These are phyloP conservation scores for Stentor roeselii DNA, from an alignment of 73 alveolate species.

Conservation along the genomic window DNA sequence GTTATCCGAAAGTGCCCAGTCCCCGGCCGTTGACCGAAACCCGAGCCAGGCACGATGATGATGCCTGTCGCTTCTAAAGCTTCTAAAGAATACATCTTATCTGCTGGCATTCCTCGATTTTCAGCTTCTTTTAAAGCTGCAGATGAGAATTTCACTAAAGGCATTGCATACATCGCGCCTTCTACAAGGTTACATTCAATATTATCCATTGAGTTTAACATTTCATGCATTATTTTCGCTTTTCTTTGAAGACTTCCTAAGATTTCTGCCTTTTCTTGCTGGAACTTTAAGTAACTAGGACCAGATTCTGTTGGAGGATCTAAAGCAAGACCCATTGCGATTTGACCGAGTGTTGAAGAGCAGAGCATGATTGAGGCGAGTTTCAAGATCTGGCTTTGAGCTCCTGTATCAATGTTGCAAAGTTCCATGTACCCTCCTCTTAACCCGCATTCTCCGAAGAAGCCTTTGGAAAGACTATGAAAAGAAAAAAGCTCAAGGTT, in stretches of 20 bases:
- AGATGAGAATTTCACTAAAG: slow-evolving; percentile 53
- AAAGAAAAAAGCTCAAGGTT: slow-evolving; percentile 62
- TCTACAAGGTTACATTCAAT: slow-evolving; percentile 59
- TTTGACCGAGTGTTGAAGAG: slow-evolving; percentile 79
- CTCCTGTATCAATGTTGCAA: slow-evolving; percentile 54
- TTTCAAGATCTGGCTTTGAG: slow-evolving; percentile 60
- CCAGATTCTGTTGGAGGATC: slow-evolving; percentile 70
- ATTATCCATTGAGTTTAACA: slow-evolving; percentile 51
- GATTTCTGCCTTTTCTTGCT: slow-evolving; percentile 50
- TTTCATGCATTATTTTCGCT: slow-evolving; percentile 53
- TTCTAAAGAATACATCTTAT: slow-evolving; percentile 61
- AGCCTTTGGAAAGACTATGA: slow-evolving; percentile 83
- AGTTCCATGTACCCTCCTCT: slow-evolving; percentile 91
- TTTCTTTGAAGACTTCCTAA: slow-evolving; percentile 53
- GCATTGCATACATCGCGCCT: slow-evolving; percentile 92
- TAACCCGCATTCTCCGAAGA: slow-evolving; percentile 90
- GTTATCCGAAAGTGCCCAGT: slow-evolving; percentile 86
- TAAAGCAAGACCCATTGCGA: slow-evolving; percentile 55
- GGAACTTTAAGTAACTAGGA: slow-evolving; percentile 50
- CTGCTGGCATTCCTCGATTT: slow-evolving; percentile 53
- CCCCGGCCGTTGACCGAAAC: slow-evolving; percentile 74
- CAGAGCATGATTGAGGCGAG: slow-evolving; percentile 62
- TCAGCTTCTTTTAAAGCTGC: slow-evolving; percentile 55
- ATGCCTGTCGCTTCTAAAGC: slow-evolving; percentile 78
- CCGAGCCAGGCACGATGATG: slow-evolving; percentile 88